Conservation (phyloP, 2,329 filamentous ascomycete genomes). For the Phaeosphaeriaceae sp. region DNA sequence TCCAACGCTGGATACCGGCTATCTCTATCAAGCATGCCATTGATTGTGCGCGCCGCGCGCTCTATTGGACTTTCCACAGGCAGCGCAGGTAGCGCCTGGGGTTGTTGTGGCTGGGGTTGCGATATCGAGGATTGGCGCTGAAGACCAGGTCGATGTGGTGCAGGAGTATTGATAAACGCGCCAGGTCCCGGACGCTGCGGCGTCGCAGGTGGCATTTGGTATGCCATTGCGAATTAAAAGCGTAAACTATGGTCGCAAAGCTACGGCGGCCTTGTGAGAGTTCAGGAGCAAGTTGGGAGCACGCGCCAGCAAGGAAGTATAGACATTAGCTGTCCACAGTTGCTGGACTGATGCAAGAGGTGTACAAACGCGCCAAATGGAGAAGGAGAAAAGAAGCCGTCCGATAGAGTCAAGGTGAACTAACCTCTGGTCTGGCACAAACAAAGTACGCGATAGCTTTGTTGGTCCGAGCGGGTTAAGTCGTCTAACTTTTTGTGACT, state of each 20-base stretch:
- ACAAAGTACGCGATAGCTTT: background rate
- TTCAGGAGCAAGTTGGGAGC: slow-evolving; percentile 30
- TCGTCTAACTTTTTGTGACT: background rate
- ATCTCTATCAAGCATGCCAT: slow-evolving; percentile 76
- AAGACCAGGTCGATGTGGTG: slow-evolving; percentile 49
- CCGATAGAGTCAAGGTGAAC: slow-evolving; percentile 7
- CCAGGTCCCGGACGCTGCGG: slow-evolving; percentile 77
- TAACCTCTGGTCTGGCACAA: background rate
- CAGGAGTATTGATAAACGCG: slow-evolving; percentile 78
- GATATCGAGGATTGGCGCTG: slow-evolving; percentile 34
- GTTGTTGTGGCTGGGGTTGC: slow-evolving; percentile 29
- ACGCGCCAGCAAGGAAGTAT: slow-evolving; percentile 37
- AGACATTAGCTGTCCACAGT: slow-evolving; percentile 36
- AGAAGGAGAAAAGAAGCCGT: slow-evolving; percentile 25
- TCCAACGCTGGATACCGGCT: slow-evolving; percentile 87
- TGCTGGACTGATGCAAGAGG: slow-evolving; percentile 9
- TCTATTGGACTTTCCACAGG: slow-evolving; percentile 66
- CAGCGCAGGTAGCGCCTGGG: slow-evolving; percentile 31
- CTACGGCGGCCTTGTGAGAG: slow-evolving; percentile 22
- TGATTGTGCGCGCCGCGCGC: slow-evolving; percentile 83
- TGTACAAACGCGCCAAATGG: slow-evolving; percentile 22
- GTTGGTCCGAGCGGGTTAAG: no score
- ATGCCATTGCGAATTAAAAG: slow-evolving; percentile 31
- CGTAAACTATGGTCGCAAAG: slow-evolving; percentile 8
- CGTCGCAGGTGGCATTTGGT: slow-evolving; percentile 49